Evolutionary conservation across 1,139 yeast species (phyloP).

Genomic region (Protomyces macrosporus): DNA sequence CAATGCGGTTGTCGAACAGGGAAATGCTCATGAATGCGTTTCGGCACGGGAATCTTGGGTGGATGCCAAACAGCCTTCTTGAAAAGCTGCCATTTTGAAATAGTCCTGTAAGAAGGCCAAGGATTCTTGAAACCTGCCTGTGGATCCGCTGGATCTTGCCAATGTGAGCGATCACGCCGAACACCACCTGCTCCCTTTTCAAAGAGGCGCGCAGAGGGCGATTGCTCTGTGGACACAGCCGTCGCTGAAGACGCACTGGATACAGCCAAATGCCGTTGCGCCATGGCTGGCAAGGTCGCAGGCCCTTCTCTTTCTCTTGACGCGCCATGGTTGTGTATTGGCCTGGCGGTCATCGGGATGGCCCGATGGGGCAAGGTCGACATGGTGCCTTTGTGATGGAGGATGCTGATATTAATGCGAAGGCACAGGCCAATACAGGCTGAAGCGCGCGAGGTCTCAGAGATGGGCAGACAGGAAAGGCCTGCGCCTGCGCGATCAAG

Average conservation of each 20-base stretch:
- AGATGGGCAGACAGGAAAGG: no score
- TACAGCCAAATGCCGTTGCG: background rate
- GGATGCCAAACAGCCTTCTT: slow-evolving; percentile 12
- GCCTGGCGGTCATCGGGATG: no score
- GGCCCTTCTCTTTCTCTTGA: background rate
- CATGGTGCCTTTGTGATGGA: no score
- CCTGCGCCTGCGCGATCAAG: no score
- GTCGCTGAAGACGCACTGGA: background rate
- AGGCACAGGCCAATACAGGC: no score
- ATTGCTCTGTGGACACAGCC: background rate
- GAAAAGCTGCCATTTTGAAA: slow-evolving; percentile 2
- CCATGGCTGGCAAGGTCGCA: background rate
- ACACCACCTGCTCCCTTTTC: background rate
- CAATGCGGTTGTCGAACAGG: slow-evolving; percentile 5
- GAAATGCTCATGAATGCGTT: slow-evolving; percentile 15
- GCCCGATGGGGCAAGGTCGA: no score
- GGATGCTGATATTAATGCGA: no score
- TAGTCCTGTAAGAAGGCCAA: slow-evolving; percentile 13
- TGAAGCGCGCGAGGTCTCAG: no score
- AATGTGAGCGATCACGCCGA: background rate
- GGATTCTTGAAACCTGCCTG: slow-evolving; percentile 10
- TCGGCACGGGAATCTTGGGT: slow-evolving; percentile 10
- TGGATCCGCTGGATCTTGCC: background rate
- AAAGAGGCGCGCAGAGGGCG: background rate
- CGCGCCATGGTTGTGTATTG: no score